A percentile compares a stretch with the other conserved stretches of the same genome.
Evolutionary conservation across 441 rosid species (phyloP).

Genomic region (Codiaeum variegatum): DNA sequence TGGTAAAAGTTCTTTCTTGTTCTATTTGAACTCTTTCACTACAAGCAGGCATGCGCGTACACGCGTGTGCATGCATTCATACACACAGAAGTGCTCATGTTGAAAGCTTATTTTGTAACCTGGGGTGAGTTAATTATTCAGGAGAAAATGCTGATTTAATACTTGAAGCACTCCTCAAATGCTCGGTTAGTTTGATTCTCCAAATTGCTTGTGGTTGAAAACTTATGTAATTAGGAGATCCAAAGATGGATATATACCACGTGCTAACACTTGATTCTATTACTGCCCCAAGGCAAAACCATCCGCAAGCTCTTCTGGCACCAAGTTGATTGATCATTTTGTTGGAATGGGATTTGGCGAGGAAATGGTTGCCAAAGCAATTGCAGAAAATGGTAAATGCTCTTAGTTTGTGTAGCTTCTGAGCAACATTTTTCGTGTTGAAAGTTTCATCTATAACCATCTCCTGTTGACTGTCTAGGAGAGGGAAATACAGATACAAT

Average conservation of each 20-base stretch:
- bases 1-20: slow-evolving; percentile 36
- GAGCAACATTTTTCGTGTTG: neutral
- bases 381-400: slow-evolving; percentile 59
- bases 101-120: slow-evolving; percentile 19
- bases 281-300: slow-evolving; percentile 37
- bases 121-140: slow-evolving; percentile 27
- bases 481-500: slow-evolving; percentile 54
- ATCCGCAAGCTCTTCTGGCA: slow-evolving; percentile 53
- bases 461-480: slow-evolving; percentile 38
- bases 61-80: neutral
- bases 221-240: neutral
- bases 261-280: slow-evolving; percentile 9
- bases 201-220: slow-evolving; percentile 8
- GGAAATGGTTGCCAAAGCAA: slow-evolving; percentile 54
- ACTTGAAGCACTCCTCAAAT: slow-evolving; percentile 57
- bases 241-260: neutral
- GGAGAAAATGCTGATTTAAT: slow-evolving; percentile 57
- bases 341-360: slow-evolving; percentile 66
- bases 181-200: slow-evolving; percentile 41
- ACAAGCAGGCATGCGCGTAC: neutral
- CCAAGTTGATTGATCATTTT: slow-evolving; percentile 63
- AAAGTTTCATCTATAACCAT: slow-evolving; percentile 19
- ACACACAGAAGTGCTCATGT: slow-evolving; percentile 6
- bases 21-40: neutral
- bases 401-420: neutral